Evolutionary conservation across 2,329 filamentous ascomycete genomes (phyloP), one percentile per base, ranked within the genome.

Genomic region (Drechmeria coniospora): DNA sequence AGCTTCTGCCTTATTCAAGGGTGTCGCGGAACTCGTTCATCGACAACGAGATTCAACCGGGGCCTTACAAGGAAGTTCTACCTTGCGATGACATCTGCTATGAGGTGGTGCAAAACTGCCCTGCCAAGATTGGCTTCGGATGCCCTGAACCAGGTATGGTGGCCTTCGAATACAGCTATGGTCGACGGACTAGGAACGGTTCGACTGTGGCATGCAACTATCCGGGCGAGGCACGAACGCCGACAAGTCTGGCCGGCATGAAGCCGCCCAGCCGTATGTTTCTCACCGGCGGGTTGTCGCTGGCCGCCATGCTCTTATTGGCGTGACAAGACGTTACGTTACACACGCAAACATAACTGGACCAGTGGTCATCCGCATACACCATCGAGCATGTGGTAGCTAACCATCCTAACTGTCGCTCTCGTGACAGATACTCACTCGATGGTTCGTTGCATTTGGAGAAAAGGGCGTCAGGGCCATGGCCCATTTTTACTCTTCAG

Each of bases 41-140:
- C 39, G 84, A 94, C 43, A 42, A 59, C 2, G 39, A 56, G 1
- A 72, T 95, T 32, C 54, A 64, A 35, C 86, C 90, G 0, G 90
- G 90, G 0, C 90, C 90, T 1, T 95, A 98, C 55, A 92, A 86
- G 47, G 90, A 98, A 56, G 61, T 95, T 13, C 58, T 93, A 7
- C 90, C 90, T 0, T 95, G 87, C 44, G 70, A 80, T 34, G 79
- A 92, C 37, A 56, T 94, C 27, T 98, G 90, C 56, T 90, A 84
- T 47, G 71, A 77, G 29, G 63, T 98, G 2, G 80, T 92, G 8
- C 74, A 79, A 53, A 82, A 70, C 45, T 98, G 90, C 53, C 87
- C 90, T 0, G 66, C 83, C 0, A 54, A 63, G 1, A 57, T 98
- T 40, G 61, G 65, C 1, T 94, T 98, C 42, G 56, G 49, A 1